Conservation (phyloP, 371 early-diverging fungal genomes). For the Lichtheimia corymbifera region DNA sequence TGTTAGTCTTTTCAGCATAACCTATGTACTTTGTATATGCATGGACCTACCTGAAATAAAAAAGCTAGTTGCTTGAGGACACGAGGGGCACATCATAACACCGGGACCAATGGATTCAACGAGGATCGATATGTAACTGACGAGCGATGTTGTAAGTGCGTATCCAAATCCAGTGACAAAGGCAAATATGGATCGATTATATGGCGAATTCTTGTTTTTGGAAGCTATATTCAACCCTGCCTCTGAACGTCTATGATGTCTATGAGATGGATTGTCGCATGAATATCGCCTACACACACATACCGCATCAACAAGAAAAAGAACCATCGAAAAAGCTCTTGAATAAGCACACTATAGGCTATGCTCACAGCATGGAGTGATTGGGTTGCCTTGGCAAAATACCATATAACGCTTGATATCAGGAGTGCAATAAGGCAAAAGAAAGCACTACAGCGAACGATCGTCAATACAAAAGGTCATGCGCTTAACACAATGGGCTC, state of each 20-base stretch:
- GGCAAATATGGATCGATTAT: slow-evolving; percentile 61
- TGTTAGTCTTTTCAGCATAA: not conserved
- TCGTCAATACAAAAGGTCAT: too few species aligned
- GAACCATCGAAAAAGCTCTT: slow-evolving; percentile 69
- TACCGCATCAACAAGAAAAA: slow-evolving; percentile 57
- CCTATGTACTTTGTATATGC: not conserved
- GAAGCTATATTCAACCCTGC: slow-evolving; percentile 59
- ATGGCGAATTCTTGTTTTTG: slow-evolving; percentile 54
- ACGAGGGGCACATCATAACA: slow-evolving; percentile 67
- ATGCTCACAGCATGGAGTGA: slow-evolving; percentile 45
- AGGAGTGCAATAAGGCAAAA: slow-evolving; percentile 75
- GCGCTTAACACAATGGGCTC: too few species aligned
- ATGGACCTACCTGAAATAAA: slow-evolving; percentile 59
- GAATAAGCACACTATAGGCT: slow-evolving; percentile 60
- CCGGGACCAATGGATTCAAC: slow-evolving; percentile 72
- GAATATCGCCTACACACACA: not conserved
- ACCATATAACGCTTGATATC: slow-evolving; percentile 73
- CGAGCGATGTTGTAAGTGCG: slow-evolving; percentile 66
- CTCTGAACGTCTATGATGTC: slow-evolving; percentile 52
- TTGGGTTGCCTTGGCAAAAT: slow-evolving; percentile 41
- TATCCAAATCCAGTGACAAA: slow-evolving; percentile 73
- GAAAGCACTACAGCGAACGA: slow-evolving; percentile 56
- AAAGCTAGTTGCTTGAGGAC: slow-evolving; percentile 60
- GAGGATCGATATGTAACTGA: slow-evolving; percentile 66
- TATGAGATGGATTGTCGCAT: not conserved